These are phyloP conservation scores for Thraustochytrium striatum DNA, from an alignment of 352 stramenopile species.

Conservation along the genomic window DNA sequence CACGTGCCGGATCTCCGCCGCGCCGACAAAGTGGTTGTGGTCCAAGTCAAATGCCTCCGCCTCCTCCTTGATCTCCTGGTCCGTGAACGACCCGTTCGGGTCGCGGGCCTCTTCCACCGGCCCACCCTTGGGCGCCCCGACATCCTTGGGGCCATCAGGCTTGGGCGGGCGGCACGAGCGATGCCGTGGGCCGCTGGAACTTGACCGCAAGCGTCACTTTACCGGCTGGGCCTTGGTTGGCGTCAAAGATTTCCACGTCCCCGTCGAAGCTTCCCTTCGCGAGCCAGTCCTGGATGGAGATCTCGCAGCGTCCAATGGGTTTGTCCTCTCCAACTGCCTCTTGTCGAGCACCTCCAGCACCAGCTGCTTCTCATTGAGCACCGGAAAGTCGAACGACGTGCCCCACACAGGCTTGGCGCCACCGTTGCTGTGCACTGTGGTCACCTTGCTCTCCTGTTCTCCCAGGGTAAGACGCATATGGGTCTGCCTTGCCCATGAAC, in stretches of 20 bases:
- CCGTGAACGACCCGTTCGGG: constrained; percentile 89
- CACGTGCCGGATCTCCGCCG: constrained; percentile 86
- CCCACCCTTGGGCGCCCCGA: background rate
- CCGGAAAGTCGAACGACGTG: constrained; percentile 87
- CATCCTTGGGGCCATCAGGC: background rate
- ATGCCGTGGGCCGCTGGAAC: constrained; percentile 68
- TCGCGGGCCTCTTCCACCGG: constrained; percentile 60
- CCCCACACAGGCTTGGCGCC: constrained; percentile 89
- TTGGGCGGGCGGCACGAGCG: constrained; percentile 9
- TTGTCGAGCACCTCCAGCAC: constrained; percentile 85
- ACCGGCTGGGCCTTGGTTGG: constrained; percentile 66
- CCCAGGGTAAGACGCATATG: constrained; percentile 85
- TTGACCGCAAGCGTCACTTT: constrained; percentile 78
- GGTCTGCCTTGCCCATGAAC: constrained; percentile 82
- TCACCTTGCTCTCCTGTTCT: constrained; percentile 63
- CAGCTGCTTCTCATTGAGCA: constrained; percentile 84
- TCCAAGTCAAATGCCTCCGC: constrained; percentile 89
- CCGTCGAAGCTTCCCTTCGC: constrained; percentile 83
- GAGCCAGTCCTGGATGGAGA: constrained; percentile 86
- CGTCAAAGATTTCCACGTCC: constrained; percentile 79
- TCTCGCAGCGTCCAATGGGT: constrained; percentile 82
- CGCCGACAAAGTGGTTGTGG: constrained; percentile 90
- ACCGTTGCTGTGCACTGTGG: constrained; percentile 73
- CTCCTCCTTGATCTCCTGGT: constrained; percentile 88
- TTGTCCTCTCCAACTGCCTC: constrained; percentile 80